Conservation (phyloP, 208 protist genomes). For the Acanthamoeba castellanii region DNA sequence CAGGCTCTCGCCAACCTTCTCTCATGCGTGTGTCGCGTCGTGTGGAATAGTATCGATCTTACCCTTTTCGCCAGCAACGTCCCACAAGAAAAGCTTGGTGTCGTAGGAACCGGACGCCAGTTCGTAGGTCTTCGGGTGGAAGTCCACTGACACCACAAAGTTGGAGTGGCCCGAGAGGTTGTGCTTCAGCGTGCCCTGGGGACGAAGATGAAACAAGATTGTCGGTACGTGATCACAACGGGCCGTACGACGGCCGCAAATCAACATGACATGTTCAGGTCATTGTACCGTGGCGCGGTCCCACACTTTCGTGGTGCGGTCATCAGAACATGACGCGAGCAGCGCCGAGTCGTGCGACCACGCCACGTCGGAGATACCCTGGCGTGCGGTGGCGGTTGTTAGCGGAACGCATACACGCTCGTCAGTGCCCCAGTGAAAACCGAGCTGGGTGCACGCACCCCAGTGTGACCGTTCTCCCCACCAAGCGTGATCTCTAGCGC, state of each 20-base stretch:
- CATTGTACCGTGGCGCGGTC: constrained; percentile 14
- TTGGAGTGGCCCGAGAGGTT: constrained; percentile 14
- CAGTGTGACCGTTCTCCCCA: background rate
- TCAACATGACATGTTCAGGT: background rate
- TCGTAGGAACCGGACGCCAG: background rate
- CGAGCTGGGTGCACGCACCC: background rate
- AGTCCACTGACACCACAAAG: constrained; percentile 36
- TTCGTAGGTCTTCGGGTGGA: constrained; percentile 24
- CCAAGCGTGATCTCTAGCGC: background rate
- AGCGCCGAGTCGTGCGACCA: constrained; percentile 6
- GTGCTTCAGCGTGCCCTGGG: constrained; percentile 4
- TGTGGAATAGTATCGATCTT: background rate
- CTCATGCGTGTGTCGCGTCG: background rate
- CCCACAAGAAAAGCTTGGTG: constrained; percentile 16
- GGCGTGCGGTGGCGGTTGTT: background rate
- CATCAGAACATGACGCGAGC: constrained; percentile 20
- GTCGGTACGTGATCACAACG: background rate
- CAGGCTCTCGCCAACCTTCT: no score
- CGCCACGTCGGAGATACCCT: constrained; percentile 47
- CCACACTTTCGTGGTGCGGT: constrained; percentile 23
- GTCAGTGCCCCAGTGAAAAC: no score
- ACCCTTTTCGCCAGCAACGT: constrained; percentile 11
- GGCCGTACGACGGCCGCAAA: background rate
- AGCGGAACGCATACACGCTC: background rate
- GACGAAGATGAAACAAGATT: background rate